Evolutionary conservation across 2,329 filamentous ascomycete genomes (phyloP).

Genomic region (Parafenestella ontariensis): DNA sequence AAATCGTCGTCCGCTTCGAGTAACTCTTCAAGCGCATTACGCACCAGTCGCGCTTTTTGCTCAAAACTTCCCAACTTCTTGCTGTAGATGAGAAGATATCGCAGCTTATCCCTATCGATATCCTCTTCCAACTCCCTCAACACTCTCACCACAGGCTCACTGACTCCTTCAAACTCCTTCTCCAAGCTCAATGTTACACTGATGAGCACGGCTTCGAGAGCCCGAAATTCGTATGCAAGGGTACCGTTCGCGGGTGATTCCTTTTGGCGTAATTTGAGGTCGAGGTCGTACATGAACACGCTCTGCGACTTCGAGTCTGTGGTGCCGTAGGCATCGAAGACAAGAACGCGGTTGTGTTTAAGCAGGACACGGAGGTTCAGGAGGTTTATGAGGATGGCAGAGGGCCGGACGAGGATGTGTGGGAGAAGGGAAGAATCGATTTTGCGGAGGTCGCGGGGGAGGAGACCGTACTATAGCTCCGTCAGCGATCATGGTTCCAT

Average conservation of each 20-base stretch:
- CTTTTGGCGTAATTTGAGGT: conserved; percentile 89
- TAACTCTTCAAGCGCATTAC: conserved; percentile 93
- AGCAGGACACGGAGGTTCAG: conserved; percentile 96
- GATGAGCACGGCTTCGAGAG: conserved; percentile 91
- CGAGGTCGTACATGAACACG: conserved; percentile 96
- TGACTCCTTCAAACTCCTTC: conserved; percentile 91
- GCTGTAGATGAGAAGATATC: conserved; percentile 88
- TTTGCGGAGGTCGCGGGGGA: conserved; percentile 94
- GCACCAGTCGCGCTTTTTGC: conserved; percentile 91
- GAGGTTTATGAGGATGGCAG: conserved; percentile 92
- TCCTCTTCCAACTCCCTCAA: conserved; percentile 93
- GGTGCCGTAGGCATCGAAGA: conserved; percentile 96
- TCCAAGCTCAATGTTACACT: conserved; percentile 92
- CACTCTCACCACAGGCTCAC: conserved; percentile 89
- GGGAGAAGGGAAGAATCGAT: conserved; percentile 96
- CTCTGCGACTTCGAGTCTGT: conserved; percentile 95
- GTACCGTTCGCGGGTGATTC: conserved; percentile 58
- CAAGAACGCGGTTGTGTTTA: conserved; percentile 89
- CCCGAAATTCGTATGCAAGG: conserved; percentile 94
- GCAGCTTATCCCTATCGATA: conserved; percentile 91
- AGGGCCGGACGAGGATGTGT: conserved; percentile 91
- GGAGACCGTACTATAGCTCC: conserved; percentile 75
- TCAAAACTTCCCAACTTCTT: conserved; percentile 97
- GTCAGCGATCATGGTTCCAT: conserved; percentile 9
- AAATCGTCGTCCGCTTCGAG: conserved; percentile 96